Conservation (phyloP, 176 grass and related monocot species). For the Zoysia pacifica region DNA sequence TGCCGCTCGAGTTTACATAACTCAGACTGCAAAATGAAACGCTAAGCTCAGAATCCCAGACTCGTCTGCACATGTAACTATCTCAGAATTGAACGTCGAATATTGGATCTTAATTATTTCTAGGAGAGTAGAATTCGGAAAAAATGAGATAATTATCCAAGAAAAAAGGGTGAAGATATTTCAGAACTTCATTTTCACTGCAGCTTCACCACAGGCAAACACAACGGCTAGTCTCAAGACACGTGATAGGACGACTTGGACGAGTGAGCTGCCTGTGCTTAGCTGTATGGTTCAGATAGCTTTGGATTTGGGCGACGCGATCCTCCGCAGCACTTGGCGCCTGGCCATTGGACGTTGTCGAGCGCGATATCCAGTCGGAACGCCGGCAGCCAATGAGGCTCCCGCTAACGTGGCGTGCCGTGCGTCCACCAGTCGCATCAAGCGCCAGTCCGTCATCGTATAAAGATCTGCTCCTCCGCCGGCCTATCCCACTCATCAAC, state of each 20-base stretch:
- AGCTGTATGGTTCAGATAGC: slow-evolving; percentile 11
- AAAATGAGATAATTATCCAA: not conserved
- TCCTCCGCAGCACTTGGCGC: slow-evolving; percentile 35
- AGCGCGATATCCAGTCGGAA: slow-evolving; percentile 40
- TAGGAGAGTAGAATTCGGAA: not conserved
- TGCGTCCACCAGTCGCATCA: slow-evolving; percentile 32
- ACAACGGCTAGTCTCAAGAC: not conserved
- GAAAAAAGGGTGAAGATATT: not conserved
- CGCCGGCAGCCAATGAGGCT: slow-evolving; percentile 27
- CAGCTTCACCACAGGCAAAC: not conserved
- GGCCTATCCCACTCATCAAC: slow-evolving; percentile 20
- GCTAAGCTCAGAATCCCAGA: too few relatives aligned
- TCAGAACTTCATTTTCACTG: not conserved
- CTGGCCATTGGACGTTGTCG: not conserved
- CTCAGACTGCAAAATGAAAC: too few relatives aligned
- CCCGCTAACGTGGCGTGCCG: slow-evolving; percentile 34
- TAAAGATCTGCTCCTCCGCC: slow-evolving; percentile 38
- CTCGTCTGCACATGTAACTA: too few relatives aligned
- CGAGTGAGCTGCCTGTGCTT: not conserved
- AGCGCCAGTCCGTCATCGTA: slow-evolving; percentile 15
- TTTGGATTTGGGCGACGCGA: slow-evolving; percentile 26
- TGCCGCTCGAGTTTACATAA: too few relatives aligned
- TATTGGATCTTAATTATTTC: too few relatives aligned
- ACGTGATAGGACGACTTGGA: not conserved
- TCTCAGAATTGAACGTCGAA: too few relatives aligned